These are phyloP conservation scores for Fraxinus sp. DNA, from an alignment of 305 asterid species.

Conservation along the genomic window DNA sequence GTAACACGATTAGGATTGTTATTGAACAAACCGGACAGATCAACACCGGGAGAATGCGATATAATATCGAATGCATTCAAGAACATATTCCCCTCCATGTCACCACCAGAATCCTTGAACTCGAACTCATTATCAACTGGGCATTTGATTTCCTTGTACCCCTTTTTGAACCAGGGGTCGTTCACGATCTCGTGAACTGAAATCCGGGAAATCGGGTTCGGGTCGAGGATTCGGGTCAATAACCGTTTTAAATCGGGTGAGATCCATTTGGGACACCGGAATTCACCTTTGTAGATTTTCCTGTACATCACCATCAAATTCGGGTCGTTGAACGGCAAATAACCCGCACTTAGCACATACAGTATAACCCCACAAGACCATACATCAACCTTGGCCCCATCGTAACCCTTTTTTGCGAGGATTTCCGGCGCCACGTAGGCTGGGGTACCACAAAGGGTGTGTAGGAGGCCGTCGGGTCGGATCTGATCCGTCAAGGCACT, in stretches of 20 bases:
- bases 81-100: constrained; percentile 10
- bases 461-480: constrained; percentile 57
- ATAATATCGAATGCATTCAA: constrained; percentile 64
- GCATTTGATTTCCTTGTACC: constrained; percentile 37
- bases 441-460: constrained; percentile 69
- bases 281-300: constrained; percentile 62
- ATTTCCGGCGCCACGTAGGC: constrained; percentile 74
- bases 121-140: constrained; percentile 41
- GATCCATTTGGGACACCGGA: constrained; percentile 67
- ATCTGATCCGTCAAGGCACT: constrained; percentile 56
- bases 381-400: constrained; percentile 60
- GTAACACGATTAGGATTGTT: constrained; percentile 13
- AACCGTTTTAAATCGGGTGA: constrained; percentile 52
- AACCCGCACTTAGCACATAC: constrained; percentile 58
- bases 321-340: constrained; percentile 58
- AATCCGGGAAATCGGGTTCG: constrained; percentile 55
- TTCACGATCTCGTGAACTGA: constrained; percentile 44
- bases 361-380: constrained; percentile 80
- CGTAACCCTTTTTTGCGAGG: constrained; percentile 60
- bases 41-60: constrained; percentile 53
- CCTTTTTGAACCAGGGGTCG: constrained; percentile 61
- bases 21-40: constrained; percentile 51
- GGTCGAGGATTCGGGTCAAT: constrained; percentile 52
- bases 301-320: constrained; percentile 65
- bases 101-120: constrained; percentile 23